Evolutionary conservation across 371 early-diverging fungal genomes (phyloP).

Genomic region (Funneliformis caledonium): DNA sequence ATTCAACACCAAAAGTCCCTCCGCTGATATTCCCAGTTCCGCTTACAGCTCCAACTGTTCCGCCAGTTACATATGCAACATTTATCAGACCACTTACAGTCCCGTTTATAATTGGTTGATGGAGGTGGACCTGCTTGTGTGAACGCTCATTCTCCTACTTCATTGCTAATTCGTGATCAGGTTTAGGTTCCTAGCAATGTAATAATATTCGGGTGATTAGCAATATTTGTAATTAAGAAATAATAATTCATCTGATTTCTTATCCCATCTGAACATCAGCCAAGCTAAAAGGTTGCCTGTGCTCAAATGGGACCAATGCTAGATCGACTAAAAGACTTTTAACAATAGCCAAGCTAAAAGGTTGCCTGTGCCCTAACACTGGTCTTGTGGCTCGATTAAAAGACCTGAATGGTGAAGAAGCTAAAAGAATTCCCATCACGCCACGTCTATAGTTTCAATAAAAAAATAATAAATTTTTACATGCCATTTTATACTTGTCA

Average conservation of each 20-base stretch:
- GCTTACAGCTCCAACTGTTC: no score
- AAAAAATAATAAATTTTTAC: neutral
- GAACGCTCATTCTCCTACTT: conserved; percentile 16
- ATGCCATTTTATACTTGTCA: conserved; percentile 13
- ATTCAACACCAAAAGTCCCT: neutral
- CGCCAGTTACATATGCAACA: neutral
- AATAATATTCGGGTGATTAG: conserved; percentile 21
- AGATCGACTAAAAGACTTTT: conserved; percentile 4
- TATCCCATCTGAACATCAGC: conserved; percentile 25
- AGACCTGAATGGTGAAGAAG: conserved; percentile 20
- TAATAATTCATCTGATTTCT: conserved; percentile 4
- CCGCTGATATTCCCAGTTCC: neutral
- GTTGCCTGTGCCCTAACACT: conserved; percentile 28
- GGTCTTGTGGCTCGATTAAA: conserved; percentile 21
- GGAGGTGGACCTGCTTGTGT: conserved; percentile 11
- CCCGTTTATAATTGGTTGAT: neutral
- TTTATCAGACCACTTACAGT: conserved; percentile 8
- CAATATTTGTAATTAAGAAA: neutral
- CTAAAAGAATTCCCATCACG: neutral
- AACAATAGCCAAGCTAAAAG: conserved; percentile 10
- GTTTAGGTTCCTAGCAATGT: conserved; percentile 11
- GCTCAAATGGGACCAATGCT: conserved; percentile 14
- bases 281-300: conserved; percentile 28
- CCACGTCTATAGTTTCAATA: neutral
- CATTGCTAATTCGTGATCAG: conserved; percentile 19